phyloP scores from a whole-genome alignment of 169 alveolate species.

The Cryptosporidium sp. region DNA sequence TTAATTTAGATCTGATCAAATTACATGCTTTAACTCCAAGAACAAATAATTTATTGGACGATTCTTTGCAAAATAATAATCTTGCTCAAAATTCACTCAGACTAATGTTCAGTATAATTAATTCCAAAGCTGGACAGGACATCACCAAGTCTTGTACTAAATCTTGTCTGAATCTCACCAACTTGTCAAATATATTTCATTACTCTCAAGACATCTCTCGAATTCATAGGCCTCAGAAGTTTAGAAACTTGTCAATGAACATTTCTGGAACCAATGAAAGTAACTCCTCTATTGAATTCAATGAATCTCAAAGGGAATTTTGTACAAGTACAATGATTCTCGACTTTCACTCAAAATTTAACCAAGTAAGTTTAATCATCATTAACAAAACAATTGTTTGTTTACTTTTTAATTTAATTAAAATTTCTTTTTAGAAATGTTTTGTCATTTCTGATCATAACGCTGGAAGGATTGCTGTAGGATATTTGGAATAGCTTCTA shows the following conservation, averaged over 20 bases:
- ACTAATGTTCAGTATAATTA: neutral
- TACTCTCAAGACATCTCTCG: slow-evolving; percentile 20
- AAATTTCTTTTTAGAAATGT: slow-evolving; percentile 5
- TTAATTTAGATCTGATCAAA: slow-evolving; percentile 8
- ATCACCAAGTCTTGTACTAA: neutral
- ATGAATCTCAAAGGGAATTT: neutral
- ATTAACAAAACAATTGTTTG: too few species aligned
- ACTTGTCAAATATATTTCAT: slow-evolving; percentile 21
- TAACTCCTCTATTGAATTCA: neutral
- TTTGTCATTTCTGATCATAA: slow-evolving; percentile 27
- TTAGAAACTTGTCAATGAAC: slow-evolving; percentile 4
- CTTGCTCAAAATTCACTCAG: neutral
- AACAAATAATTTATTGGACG: neutral
- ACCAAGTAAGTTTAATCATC: slow-evolving; percentile 25
- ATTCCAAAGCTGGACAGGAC: neutral
- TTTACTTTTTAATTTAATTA: neutral
- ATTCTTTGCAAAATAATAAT: neutral
- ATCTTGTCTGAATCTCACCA: neutral
- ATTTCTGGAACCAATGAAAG: neutral
- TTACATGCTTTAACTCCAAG: neutral
- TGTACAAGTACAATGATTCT: neutral
- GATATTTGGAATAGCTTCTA: slow-evolving; percentile 2
- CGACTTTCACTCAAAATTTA: slow-evolving; percentile 7
- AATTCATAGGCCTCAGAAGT: slow-evolving; percentile 37
- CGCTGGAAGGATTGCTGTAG: slow-evolving; percentile 59